Evolutionary conservation across 2,329 filamentous ascomycete genomes (phyloP).

Genomic region (Macrophomina tecta): DNA sequence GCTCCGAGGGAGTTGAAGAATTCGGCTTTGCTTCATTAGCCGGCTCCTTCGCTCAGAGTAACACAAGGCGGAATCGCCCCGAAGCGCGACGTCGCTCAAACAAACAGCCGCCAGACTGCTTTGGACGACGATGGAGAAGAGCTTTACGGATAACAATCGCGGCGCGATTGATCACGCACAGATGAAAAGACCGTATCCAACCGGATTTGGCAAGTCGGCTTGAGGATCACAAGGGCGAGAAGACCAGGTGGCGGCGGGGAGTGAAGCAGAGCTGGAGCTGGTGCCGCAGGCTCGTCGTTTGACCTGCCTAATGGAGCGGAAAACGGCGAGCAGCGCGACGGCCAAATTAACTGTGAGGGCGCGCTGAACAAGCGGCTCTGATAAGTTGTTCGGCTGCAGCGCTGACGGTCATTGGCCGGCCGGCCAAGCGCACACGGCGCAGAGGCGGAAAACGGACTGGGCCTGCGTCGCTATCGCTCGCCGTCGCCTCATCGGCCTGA

Average conservation of each 20-base stretch:
- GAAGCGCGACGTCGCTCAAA: neutral
- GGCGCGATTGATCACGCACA: neutral
- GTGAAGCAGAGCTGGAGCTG: neutral
- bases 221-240: neutral
- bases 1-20: neutral
- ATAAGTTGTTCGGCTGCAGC: neutral
- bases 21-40: no score
- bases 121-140: neutral
- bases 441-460: neutral
- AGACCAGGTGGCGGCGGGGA: neutral
- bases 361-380: neutral
- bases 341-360: neutral
- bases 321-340: neutral
- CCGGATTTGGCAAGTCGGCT: neutral
- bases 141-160: neutral
- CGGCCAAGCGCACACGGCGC: neutral
- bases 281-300: neutral
- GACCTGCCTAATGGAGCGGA: slow-evolving; percentile 1
- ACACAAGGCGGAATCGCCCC: neutral
- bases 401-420: neutral
- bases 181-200: no score
- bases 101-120: neutral
- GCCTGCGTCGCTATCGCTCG: neutral
- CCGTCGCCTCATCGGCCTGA: slow-evolving; percentile 5
- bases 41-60: neutral